These are phyloP conservation scores for Syzygium malaccense DNA, from an alignment of 441 rosid genomes.

Conservation along the genomic window DNA sequence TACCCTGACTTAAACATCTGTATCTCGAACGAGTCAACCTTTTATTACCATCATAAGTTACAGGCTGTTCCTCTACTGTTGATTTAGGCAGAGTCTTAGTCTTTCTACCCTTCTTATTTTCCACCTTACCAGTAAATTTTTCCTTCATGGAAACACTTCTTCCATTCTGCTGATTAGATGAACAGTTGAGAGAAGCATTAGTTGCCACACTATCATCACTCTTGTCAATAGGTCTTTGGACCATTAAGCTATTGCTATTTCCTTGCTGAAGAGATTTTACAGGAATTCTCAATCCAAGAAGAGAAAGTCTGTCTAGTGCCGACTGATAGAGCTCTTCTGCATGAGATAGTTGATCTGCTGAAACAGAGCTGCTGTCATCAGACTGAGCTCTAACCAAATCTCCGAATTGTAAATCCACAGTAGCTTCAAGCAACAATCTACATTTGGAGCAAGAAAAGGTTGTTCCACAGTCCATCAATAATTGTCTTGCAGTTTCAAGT, in stretches of 20 bases:
- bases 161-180: slow-evolving; percentile 3
- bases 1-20: slow-evolving; percentile 41
- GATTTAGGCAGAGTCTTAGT: slow-evolving; percentile 30
- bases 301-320: slow-evolving; percentile 54
- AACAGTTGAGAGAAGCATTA: slow-evolving; percentile 6
- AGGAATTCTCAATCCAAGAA: slow-evolving; percentile 52
- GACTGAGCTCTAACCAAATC: slow-evolving; percentile 44
- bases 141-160: slow-evolving; percentile 1
- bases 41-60: slow-evolving; percentile 25
- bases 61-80: slow-evolving; percentile 29
- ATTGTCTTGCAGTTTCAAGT: slow-evolving; percentile 51
- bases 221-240: slow-evolving; percentile 3
- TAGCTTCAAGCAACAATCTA: slow-evolving; percentile 50
- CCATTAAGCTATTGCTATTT: slow-evolving; percentile 7
- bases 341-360: slow-evolving; percentile 29
- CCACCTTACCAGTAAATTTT: slow-evolving; percentile 21
- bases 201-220: slow-evolving; percentile 18
- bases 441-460: slow-evolving; percentile 57
- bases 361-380: slow-evolving; percentile 18
- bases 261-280: slow-evolving; percentile 25
- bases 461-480: slow-evolving; percentile 21
- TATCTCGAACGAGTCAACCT: slow-evolving; percentile 79
- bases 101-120: slow-evolving; percentile 39
- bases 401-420: slow-evolving; percentile 58
- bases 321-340: slow-evolving; percentile 58